These are phyloP conservation scores for Rhododendron molle DNA, from an alignment of 148 eudicot species.

Conservation along the genomic window DNA sequence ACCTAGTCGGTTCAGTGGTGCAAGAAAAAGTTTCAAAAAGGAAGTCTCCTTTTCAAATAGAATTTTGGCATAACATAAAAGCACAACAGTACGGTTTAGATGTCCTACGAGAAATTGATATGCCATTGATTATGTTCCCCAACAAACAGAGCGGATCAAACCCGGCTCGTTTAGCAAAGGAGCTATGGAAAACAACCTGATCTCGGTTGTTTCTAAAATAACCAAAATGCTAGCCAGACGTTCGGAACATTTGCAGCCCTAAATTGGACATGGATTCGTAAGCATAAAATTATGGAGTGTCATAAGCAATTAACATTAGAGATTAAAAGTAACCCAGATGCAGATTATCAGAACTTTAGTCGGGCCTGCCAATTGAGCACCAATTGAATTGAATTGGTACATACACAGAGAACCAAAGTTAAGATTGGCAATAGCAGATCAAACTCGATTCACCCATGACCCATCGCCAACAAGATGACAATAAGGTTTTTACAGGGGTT, in stretches of 20 bases:
- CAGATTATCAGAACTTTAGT: background rate
- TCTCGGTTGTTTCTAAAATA: background rate
- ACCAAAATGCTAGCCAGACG: background rate
- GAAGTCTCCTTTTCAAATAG: no score
- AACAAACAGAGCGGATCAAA: background rate
- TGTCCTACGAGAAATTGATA: background rate
- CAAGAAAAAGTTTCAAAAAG: no score
- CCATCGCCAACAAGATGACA: background rate
- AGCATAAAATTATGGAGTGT: background rate
- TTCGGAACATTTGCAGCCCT: background rate
- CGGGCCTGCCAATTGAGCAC: background rate
- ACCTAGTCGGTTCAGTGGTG: no score
- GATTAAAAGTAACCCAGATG: background rate
- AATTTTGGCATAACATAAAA: no score
- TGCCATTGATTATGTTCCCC: background rate
- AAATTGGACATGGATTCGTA: background rate
- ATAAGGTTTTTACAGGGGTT: background rate
- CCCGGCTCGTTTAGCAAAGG: background rate
- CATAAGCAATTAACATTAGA: background rate
- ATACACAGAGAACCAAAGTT: background rate
- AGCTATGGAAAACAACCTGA: background rate
- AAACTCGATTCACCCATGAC: background rate
- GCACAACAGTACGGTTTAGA: background rate
- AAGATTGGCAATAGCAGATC: background rate
- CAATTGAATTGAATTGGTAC: background rate